Conservation (phyloP, 2,329 filamentous ascomycete species). For the Pseudocercospora fijiensis region DNA sequence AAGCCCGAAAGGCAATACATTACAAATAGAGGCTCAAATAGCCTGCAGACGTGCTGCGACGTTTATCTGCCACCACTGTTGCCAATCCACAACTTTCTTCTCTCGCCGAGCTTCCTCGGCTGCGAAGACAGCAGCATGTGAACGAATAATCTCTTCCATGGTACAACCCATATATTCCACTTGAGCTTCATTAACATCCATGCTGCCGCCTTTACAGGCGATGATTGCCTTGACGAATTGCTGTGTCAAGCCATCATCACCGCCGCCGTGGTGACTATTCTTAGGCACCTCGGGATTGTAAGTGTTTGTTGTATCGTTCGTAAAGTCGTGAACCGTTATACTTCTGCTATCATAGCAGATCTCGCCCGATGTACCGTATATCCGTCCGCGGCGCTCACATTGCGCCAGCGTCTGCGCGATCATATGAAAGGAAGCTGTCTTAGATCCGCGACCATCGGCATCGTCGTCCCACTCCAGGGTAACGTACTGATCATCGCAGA, state of each 20-base stretch:
- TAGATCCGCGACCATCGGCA: constrained; percentile 59
- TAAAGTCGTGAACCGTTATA: constrained; percentile 75
- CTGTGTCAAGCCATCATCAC: constrained; percentile 73
- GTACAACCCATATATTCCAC: constrained; percentile 73
- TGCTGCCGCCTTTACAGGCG: constrained; percentile 69
- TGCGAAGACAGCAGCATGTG: constrained; percentile 90
- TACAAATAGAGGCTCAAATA: neutral
- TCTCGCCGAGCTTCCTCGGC: constrained; percentile 79
- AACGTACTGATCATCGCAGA: constrained; percentile 89
- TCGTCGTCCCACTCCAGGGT: constrained; percentile 85
- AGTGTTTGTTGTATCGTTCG: constrained; percentile 54
- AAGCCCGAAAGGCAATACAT: neutral
- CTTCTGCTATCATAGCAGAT: constrained; percentile 77
- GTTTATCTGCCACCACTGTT: constrained; percentile 23
- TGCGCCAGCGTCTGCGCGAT: constrained; percentile 83
- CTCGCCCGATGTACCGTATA: constrained; percentile 86
- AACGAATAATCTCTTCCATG: constrained; percentile 81
- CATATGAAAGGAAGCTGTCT: constrained; percentile 92
- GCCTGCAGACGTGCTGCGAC: constrained; percentile 5
- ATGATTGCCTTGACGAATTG: constrained; percentile 83
- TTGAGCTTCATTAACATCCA: constrained; percentile 70
- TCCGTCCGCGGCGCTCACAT: constrained; percentile 78
- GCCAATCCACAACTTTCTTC: constrained; percentile 67
- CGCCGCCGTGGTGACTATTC: constrained; percentile 64
- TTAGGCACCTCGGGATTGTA: constrained; percentile 60